phyloP scores from a whole-genome alignment of 1,139 yeast species.

The Taphrina pruni region DNA sequence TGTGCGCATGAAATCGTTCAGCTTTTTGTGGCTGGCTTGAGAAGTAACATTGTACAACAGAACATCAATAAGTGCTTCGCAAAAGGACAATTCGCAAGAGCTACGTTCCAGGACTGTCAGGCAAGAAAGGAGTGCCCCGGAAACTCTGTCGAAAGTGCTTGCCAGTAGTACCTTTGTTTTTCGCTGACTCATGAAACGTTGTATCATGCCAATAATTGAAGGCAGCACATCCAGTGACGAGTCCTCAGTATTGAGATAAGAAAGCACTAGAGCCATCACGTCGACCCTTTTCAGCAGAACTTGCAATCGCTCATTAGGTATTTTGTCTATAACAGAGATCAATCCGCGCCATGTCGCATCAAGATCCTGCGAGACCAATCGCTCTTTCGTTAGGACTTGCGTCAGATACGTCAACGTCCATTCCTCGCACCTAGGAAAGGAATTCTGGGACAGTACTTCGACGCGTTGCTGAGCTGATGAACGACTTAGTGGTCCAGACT shows the following conservation, averaged over 20 bases:
- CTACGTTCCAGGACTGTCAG: neutral
- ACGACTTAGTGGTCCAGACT: constrained; percentile 10
- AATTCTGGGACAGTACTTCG: neutral
- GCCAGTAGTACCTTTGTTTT: neutral
- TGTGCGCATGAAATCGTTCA: constrained; percentile 1
- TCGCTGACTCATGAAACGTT: neutral
- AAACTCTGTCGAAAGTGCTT: neutral
- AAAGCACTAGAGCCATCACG: neutral
- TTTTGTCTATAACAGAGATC: neutral
- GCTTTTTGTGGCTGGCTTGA: neutral
- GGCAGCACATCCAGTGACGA: neutral
- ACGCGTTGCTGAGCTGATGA: neutral
- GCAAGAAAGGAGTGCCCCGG: neutral
- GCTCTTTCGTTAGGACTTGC: neutral
- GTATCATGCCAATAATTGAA: neutral
- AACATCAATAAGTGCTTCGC: constrained; percentile 3
- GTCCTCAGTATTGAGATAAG: neutral
- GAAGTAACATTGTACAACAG: neutral
- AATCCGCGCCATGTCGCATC: constrained; percentile 2
- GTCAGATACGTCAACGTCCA: constrained; percentile 9
- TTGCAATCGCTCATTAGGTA: neutral
- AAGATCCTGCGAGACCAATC: neutral
- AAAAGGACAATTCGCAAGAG: neutral
- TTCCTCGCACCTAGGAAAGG: constrained; percentile 16
- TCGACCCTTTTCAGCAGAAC: constrained; percentile 3